A percentile compares a stretch with the other conserved stretches of the same genome.
These are phyloP conservation scores for Fibroporia radiculosa DNA, from an alignment of 768 basidiomycete genomes.

Conservation along the genomic window DNA sequence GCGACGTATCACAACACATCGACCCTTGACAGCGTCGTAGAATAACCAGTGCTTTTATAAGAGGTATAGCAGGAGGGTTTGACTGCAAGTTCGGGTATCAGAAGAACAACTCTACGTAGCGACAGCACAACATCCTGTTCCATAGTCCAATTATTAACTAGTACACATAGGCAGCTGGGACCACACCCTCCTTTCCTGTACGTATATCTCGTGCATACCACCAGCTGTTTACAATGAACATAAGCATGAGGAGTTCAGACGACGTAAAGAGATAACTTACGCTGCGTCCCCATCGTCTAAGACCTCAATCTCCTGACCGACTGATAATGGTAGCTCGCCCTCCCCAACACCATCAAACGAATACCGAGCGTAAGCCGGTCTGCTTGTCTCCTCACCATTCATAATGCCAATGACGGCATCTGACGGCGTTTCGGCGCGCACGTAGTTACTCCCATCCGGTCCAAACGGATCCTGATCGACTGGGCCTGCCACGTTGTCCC, in stretches of 20 bases:
- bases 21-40: no score
- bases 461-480: slow-evolving; percentile 46
- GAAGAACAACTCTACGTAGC: no score
- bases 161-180: slow-evolving; percentile 88
- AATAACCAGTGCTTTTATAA: no score
- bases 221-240: no score
- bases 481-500: slow-evolving; percentile 25
- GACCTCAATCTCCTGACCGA: slow-evolving; percentile 67
- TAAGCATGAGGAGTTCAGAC: no score
- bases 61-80: no score
- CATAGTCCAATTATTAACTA: slow-evolving; percentile 23
- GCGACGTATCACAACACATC: no score
- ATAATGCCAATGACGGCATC: slow-evolving; percentile 60
- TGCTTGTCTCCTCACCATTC: slow-evolving; percentile 56
- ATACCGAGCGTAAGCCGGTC: slow-evolving; percentile 74
- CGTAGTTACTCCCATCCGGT: slow-evolving; percentile 69
- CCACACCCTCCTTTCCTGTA: slow-evolving; percentile 80
- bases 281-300: slow-evolving; percentile 75
- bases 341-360: slow-evolving; percentile 76
- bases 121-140: background rate
- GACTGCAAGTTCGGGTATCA: no score
- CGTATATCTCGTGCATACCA: slow-evolving; percentile 85
- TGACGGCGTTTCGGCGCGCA: slow-evolving; percentile 76
- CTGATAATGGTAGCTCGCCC: slow-evolving; percentile 64
- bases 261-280: slow-evolving; percentile 39